phyloP scores from a whole-genome alignment of 2,329 filamentous ascomycete species.

The Penicillium digitatum region DNA sequence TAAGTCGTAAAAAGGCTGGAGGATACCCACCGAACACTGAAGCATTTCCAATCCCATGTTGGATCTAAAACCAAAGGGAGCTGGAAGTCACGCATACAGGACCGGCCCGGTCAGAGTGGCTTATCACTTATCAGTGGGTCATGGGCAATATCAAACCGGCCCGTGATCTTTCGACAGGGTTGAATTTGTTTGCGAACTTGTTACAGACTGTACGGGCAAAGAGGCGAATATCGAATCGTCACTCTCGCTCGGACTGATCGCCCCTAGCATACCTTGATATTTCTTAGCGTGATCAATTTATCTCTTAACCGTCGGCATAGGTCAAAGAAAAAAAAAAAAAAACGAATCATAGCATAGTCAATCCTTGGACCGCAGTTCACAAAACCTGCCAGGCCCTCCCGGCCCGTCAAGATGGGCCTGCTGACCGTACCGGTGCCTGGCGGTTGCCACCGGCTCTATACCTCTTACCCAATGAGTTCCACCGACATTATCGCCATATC shows the following conservation, averaged over 20 bases:
- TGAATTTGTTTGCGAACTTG: neutral
- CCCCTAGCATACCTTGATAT: neutral
- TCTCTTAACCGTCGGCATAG: neutral
- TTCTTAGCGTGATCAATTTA: neutral
- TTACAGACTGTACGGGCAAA: neutral
- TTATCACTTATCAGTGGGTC: constrained; percentile 10
- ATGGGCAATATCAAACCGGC: constrained; percentile 10
- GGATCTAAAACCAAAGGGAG: too few relatives aligned
- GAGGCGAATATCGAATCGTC: neutral
- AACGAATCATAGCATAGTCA: neutral
- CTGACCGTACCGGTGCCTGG: constrained; percentile 23
- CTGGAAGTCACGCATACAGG: neutral
- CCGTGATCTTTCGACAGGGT: constrained; percentile 1
- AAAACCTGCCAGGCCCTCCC: neutral
- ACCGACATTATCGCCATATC: constrained; percentile 5
- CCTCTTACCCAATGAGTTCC: constrained; percentile 4
- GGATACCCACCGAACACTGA: neutral
- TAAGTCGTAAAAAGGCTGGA: neutral
- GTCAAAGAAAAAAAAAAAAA: neutral
- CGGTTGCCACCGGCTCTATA: constrained; percentile 26
- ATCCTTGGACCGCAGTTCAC: neutral
- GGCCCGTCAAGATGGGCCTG: constrained; percentile 5
- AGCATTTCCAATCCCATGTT: too few relatives aligned
- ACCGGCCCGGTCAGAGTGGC: constrained; percentile 14
- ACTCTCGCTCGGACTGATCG: neutral